phyloP scores from a whole-genome alignment of 2,329 filamentous ascomycete genomes.

The Fusarium keratoplasticum region DNA sequence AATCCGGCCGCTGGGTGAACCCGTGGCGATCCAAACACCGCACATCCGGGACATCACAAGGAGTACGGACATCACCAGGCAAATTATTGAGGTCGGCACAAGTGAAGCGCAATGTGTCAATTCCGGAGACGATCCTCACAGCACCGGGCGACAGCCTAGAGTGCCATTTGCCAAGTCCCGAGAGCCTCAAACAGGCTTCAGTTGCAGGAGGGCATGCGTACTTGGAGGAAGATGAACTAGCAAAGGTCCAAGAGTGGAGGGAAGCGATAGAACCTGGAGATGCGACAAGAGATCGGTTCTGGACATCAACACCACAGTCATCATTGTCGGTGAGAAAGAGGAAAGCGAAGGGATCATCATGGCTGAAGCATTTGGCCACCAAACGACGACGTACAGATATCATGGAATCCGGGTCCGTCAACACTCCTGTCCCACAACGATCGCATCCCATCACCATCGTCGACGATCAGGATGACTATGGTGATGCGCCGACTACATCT shows the following conservation, averaged over 20 bases:
- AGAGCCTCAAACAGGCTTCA: constrained; percentile 52
- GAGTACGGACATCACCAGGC: constrained; percentile 26
- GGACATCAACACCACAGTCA: constrained; percentile 30
- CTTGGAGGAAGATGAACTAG: constrained; percentile 48
- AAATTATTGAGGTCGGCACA: constrained; percentile 29
- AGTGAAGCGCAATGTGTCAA: constrained; percentile 22
- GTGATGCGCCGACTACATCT: constrained; percentile 13
- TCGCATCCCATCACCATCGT: constrained; percentile 3
- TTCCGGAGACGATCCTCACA: constrained; percentile 27
- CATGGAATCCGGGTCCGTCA: constrained; percentile 34
- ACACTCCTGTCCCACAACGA: constrained; percentile 33
- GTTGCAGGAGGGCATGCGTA: constrained; percentile 44
- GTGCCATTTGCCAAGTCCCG: constrained; percentile 57
- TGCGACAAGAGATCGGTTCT: constrained; percentile 35
- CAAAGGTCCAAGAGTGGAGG: constrained; percentile 50
- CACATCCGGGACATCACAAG: constrained; percentile 24
- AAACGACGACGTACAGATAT: constrained; percentile 46
- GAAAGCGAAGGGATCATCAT: constrained; percentile 44
- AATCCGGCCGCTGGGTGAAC: constrained; percentile 46
- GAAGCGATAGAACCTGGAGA: constrained; percentile 28
- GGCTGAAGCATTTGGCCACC: constrained; percentile 46
- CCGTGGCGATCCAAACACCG: constrained; percentile 49
- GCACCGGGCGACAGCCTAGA: constrained; percentile 39
- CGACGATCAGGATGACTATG: not conserved
- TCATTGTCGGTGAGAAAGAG: constrained; percentile 39